Evolutionary conservation across 106 monocot genomes (phyloP).

Genomic region (Vanilla planifolia): DNA sequence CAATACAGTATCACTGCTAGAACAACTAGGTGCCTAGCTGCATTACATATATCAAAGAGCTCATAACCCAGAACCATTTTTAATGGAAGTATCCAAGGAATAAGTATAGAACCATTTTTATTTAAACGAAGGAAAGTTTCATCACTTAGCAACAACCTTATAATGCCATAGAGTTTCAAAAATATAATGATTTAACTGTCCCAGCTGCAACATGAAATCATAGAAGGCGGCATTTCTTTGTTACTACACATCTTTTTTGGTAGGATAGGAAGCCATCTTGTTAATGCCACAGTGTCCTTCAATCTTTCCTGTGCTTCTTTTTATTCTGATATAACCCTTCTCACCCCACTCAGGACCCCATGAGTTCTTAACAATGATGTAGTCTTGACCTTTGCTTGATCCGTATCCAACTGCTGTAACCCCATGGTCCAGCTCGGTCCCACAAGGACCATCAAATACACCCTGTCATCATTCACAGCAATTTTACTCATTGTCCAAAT

Average conservation of each 20-base stretch:
- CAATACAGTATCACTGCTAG: too few species aligned
- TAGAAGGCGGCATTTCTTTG: background rate
- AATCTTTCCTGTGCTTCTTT: constrained; percentile 34
- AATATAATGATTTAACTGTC: too few species aligned
- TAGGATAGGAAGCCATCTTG: constrained; percentile 55
- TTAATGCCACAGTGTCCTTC: constrained; percentile 45
- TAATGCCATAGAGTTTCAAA: too few species aligned
- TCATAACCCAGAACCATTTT: too few species aligned
- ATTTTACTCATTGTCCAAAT: too few species aligned
- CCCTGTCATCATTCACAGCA: constrained; percentile 22
- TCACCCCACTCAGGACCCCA: constrained; percentile 55
- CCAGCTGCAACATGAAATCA: too few species aligned
- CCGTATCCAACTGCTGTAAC: constrained; percentile 55
- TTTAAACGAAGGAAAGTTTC: too few species aligned
- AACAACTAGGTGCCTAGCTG: too few species aligned
- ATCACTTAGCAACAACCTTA: too few species aligned
- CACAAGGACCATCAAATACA: constrained; percentile 41
- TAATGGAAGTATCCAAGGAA: too few species aligned
- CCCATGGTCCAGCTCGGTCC: constrained; percentile 43
- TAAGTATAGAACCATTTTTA: too few species aligned
- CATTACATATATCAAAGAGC: too few species aligned
- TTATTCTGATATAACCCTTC: constrained; percentile 59
- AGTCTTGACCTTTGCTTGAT: constrained; percentile 32
- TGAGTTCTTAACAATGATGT: constrained; percentile 60
- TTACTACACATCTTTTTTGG: constrained; percentile 15